Percentiles rank a stretch among this genome's conserved stretches.
phyloP scores from a whole-genome alignment of 495 filamentous ascomycete genomes.

The Beverwykella pulmonaria region DNA sequence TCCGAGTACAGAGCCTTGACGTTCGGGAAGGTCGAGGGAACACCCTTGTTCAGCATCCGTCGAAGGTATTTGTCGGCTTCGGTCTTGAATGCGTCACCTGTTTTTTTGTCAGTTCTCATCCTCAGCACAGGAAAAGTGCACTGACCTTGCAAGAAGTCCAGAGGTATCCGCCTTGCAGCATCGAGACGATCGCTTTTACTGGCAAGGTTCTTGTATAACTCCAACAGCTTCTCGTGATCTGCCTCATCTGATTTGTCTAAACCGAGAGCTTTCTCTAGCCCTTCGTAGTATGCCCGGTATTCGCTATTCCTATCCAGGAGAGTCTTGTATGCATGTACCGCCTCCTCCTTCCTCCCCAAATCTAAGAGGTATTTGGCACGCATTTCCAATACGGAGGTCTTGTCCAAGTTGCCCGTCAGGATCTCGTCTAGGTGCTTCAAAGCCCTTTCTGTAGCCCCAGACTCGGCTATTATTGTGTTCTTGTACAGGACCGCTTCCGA shows the following conservation, averaged over 20 bases:
- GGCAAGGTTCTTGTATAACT: constrained; percentile 79
- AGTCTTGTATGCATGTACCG: constrained; percentile 74
- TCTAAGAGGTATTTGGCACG: constrained; percentile 81
- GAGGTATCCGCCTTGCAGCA: constrained; percentile 79
- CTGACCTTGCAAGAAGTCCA: constrained; percentile 82
- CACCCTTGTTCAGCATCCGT: constrained; percentile 90
- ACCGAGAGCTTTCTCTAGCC: constrained; percentile 67
- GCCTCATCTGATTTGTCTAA: constrained; percentile 64
- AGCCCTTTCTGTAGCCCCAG: constrained; percentile 74
- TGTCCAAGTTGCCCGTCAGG: constrained; percentile 76
- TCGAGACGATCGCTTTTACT: constrained; percentile 80
- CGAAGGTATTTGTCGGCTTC: constrained; percentile 80
- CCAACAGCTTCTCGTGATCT: constrained; percentile 56
- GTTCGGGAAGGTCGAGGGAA: constrained; percentile 94
- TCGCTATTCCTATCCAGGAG: constrained; percentile 87
- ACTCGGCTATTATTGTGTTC: constrained; percentile 90
- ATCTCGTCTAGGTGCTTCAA: constrained; percentile 82
- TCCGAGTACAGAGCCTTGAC: constrained; percentile 88
- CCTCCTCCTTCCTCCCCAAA: constrained; percentile 77
- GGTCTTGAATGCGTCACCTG: constrained; percentile 76
- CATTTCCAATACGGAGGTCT: constrained; percentile 85
- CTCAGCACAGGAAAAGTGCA: background rate
- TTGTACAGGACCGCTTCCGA: constrained; percentile 97
- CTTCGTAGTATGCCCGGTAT: constrained; percentile 81
- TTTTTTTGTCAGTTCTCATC: constrained; percentile 1